Evolutionary conservation across 352 stramenopile genomes (phyloP).

Genomic region (Phytophthora rubi): DNA sequence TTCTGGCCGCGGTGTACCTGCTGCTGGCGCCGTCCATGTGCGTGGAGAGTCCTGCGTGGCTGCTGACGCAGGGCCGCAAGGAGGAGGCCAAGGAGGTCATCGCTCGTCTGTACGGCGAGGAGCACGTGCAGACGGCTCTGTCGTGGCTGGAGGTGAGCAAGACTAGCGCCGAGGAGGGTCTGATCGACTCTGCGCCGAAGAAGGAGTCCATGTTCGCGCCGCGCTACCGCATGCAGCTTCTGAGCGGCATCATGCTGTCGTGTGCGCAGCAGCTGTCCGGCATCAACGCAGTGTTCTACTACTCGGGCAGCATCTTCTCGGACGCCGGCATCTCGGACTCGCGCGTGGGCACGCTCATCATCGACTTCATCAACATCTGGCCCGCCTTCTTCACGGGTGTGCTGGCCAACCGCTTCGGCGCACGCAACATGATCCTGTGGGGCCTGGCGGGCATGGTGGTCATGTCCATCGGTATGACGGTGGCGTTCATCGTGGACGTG

Average conservation of each 20-base stretch:
- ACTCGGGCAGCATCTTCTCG: constrained; percentile 21
- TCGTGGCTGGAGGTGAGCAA: constrained; percentile 34
- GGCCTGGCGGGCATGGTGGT: constrained; percentile 42
- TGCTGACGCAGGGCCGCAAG: constrained; percentile 42
- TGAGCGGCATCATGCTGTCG: constrained; percentile 54
- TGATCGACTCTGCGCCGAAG: constrained; percentile 5
- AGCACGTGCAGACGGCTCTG: constrained; percentile 37
- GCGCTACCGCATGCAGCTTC: constrained; percentile 51
- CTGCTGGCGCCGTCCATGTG: constrained; percentile 25
- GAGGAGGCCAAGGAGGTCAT: constrained; percentile 36
- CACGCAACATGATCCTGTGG: constrained; percentile 58
- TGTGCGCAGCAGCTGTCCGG: constrained; percentile 26
- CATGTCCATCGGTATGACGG: constrained; percentile 15
- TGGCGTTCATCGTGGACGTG: constrained; percentile 13
- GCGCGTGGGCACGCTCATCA: constrained; percentile 32
- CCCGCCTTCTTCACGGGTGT: constrained; percentile 34
- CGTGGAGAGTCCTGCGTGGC: constrained; percentile 49
- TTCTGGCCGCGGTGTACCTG: constrained; percentile 27
- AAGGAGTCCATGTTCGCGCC: constrained; percentile 49
- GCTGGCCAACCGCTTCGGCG: constrained; percentile 46
- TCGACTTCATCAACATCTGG: constrained; percentile 40
- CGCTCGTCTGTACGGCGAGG: constrained; percentile 37
- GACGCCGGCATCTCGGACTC: constrained; percentile 38
- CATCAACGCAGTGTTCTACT: too few species aligned
- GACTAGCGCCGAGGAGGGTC: constrained; percentile 21